These are phyloP conservation scores for Nemophila menziesii DNA, from an alignment of 257 asterid species.

Conservation along the genomic window DNA sequence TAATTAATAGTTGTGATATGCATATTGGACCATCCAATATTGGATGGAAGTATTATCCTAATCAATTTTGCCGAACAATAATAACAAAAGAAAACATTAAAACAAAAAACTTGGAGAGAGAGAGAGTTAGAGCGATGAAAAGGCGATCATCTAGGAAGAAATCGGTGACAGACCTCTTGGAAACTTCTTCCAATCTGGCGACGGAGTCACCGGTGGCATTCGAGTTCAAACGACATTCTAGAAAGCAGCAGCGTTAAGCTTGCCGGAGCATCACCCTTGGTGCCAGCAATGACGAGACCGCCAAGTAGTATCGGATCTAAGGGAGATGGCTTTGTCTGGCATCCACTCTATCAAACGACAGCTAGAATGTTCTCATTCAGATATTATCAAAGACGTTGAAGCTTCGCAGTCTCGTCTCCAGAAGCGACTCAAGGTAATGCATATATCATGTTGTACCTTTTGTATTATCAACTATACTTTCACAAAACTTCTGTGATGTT, in stretches of 20 bases:
- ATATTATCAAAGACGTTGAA: constrained; percentile 61
- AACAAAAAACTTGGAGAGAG: too few species aligned
- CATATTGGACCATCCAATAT: too few species aligned
- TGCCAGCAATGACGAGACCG: background rate
- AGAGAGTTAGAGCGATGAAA: too few species aligned
- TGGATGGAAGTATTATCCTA: too few species aligned
- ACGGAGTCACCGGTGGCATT: constrained; percentile 2
- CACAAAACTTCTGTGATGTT: too few species aligned
- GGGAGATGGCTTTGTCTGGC: constrained; percentile 23
- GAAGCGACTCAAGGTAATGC: constrained; percentile 64
- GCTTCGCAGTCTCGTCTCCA: constrained; percentile 63
- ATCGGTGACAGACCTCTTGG: background rate
- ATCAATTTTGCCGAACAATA: too few species aligned
- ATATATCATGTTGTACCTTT: too few species aligned
- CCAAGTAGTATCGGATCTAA: constrained; percentile 3
- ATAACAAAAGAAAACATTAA: too few species aligned
- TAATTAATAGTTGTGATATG: too few species aligned
- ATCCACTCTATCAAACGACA: constrained; percentile 46
- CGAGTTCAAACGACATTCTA: background rate
- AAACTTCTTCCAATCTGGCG: constrained; percentile 1
- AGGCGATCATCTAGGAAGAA: constrained; percentile 4
- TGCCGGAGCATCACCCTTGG: too few species aligned
- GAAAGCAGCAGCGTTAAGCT: too few species aligned
- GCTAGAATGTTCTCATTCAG: constrained; percentile 55
- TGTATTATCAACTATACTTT: too few species aligned